phyloP scores from a whole-genome alignment of 108 stramenopile species.

The Seminavis robusta region DNA sequence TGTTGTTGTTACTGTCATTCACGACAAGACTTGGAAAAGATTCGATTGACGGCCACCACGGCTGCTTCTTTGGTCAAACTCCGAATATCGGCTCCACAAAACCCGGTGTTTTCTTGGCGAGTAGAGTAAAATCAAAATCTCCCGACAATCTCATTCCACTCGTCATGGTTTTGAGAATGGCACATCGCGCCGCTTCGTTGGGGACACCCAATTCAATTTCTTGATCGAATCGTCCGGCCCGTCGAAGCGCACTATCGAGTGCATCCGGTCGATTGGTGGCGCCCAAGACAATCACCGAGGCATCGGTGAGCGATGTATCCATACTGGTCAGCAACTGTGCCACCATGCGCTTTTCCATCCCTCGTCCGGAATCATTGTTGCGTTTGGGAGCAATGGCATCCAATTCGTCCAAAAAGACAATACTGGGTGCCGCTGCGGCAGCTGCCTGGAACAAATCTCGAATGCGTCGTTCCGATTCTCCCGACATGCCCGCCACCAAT shows the following conservation, averaged over 20 bases:
- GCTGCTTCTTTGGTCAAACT: constrained; percentile 97
- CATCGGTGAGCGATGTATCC: constrained; percentile 73
- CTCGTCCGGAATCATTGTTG: constrained; percentile 62
- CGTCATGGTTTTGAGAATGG: constrained; percentile 87
- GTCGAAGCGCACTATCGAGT: constrained; percentile 91
- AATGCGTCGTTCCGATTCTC: constrained; percentile 91
- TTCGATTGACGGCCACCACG: constrained; percentile 93
- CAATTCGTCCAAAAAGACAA: constrained; percentile 98
- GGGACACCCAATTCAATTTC: constrained; percentile 96
- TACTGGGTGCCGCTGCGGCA: constrained; percentile 84
- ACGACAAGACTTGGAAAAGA: constrained; percentile 62
- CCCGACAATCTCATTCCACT: constrained; percentile 79
- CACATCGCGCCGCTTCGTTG: constrained; percentile 86
- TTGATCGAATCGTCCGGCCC: constrained; percentile 97
- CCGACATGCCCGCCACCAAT: constrained; percentile 93
- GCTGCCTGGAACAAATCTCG: constrained; percentile 92
- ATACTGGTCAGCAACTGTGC: constrained; percentile 95
- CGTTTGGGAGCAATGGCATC: constrained; percentile 97
- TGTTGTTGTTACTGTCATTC: constrained; percentile 2
- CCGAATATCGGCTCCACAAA: constrained; percentile 98
- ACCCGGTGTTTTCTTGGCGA: constrained; percentile 93
- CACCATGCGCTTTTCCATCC: constrained; percentile 98
- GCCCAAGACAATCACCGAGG: constrained; percentile 92
- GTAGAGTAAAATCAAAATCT: constrained; percentile 72
- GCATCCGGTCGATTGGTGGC: constrained; percentile 97